These are phyloP conservation scores for Umbelopsis vinacea DNA, from an alignment of 192 early-diverging fungal species.

Conservation along the genomic window DNA sequence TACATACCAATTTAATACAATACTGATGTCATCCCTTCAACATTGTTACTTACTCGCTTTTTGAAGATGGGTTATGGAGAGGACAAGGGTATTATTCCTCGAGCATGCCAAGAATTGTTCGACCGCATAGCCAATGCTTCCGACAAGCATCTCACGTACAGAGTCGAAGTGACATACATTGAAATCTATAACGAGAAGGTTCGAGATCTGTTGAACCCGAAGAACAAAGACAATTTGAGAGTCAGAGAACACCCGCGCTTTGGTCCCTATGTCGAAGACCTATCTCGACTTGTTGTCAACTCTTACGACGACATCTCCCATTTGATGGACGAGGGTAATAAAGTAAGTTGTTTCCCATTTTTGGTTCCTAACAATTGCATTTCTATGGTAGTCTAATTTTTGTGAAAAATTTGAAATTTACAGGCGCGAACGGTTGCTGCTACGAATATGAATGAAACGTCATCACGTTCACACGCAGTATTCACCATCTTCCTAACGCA, in stretches of 20 bases:
- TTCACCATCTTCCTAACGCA: slow-evolving; percentile 78
- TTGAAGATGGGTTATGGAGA: slow-evolving; percentile 70
- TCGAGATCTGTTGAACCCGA: slow-evolving; percentile 78
- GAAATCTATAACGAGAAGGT: slow-evolving; percentile 93
- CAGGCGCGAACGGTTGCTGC: slow-evolving; percentile 88
- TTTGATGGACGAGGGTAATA: slow-evolving; percentile 81
- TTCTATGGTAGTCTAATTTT: not conserved
- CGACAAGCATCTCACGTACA: slow-evolving; percentile 49
- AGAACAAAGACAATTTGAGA: slow-evolving; percentile 68
- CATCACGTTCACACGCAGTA: slow-evolving; percentile 87
- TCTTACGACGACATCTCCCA: slow-evolving; percentile 68
- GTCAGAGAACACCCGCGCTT: slow-evolving; percentile 82
- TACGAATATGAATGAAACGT: slow-evolving; percentile 94
- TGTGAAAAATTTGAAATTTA: not conserved
- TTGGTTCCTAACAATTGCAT: no score
- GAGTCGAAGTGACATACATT: slow-evolving; percentile 87
- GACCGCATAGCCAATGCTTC: slow-evolving; percentile 51
- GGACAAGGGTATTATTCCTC: slow-evolving; percentile 87
- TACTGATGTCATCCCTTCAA: not conserved
- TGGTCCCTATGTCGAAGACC: slow-evolving; percentile 91
- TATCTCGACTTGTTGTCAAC: slow-evolving; percentile 82
- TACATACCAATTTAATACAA: slow-evolving; percentile 11
- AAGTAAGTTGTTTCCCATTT: slow-evolving; percentile 43
- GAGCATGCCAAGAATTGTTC: slow-evolving; percentile 81
- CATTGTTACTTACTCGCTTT: not conserved